These are phyloP conservation scores for Phytophthora uliginosa DNA, from an alignment of 352 stramenopile genomes.

Conservation along the genomic window DNA sequence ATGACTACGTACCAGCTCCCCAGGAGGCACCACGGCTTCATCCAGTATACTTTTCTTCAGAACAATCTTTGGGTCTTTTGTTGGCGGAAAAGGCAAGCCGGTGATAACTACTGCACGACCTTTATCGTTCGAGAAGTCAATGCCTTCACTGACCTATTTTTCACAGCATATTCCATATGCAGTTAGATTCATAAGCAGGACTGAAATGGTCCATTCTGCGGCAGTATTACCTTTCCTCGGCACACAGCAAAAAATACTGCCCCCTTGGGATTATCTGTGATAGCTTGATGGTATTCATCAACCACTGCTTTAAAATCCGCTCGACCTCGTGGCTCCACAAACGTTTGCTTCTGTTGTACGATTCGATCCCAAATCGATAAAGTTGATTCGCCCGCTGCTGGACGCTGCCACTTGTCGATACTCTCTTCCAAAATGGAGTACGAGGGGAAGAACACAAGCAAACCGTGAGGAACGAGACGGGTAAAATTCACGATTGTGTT, in stretches of 20 bases:
- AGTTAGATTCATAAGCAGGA: neutral
- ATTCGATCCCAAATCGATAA: conserved; percentile 85
- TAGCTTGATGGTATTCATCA: conserved; percentile 84
- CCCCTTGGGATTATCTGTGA: conserved; percentile 81
- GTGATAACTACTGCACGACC: conserved; percentile 98
- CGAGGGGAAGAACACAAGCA: conserved; percentile 99
- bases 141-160: conserved; percentile 96
- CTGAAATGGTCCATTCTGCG: neutral
- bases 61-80: conserved; percentile 98
- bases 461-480: conserved; percentile 95
- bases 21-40: conserved; percentile 62
- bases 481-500: conserved; percentile 97
- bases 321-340: conserved; percentile 79
- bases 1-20: conserved; percentile 60
- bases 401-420: conserved; percentile 78
- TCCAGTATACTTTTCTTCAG: conserved; percentile 98
- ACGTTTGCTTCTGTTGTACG: conserved; percentile 79
- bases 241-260: conserved; percentile 99
- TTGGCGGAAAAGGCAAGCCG: conserved; percentile 98
- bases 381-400: conserved; percentile 47
- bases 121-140: conserved; percentile 99
- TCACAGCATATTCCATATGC: neutral
- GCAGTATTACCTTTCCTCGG: conserved; percentile 92
- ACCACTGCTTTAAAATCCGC: conserved; percentile 85
- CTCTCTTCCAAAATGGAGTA: conserved; percentile 96